These are phyloP conservation scores for Anthracocystis setariae DNA, from an alignment of 1,284 basidiomycete genomes.

Conservation along the genomic window DNA sequence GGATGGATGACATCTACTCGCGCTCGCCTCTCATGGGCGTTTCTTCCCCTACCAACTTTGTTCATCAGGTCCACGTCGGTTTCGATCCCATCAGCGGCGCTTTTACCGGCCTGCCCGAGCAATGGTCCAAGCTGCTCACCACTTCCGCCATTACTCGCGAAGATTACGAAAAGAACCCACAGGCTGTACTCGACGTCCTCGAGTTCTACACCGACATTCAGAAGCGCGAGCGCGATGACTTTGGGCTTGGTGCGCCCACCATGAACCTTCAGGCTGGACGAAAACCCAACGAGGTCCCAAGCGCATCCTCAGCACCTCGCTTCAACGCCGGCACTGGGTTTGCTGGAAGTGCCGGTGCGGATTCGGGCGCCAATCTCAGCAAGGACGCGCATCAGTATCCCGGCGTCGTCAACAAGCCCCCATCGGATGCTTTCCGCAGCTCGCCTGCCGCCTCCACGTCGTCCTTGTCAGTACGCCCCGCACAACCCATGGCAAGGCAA, in stretches of 20 bases:
- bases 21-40: slow-evolving; percentile 92
- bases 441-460: slow-evolving; percentile 16
- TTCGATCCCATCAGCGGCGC: slow-evolving; percentile 93
- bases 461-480: slow-evolving; percentile 21
- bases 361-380: slow-evolving; percentile 26
- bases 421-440: slow-evolving; percentile 43
- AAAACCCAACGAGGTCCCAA: slow-evolving; percentile 38
- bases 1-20: slow-evolving; percentile 95
- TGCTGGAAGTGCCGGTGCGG: slow-evolving; percentile 44
- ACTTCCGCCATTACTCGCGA: slow-evolving; percentile 97
- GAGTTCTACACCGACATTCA: slow-evolving; percentile 99
- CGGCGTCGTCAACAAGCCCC: slow-evolving; percentile 33
- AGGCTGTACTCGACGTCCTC: slow-evolving; percentile 94
- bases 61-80: slow-evolving; percentile 97
- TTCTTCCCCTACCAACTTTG: slow-evolving; percentile 93
- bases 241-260: slow-evolving; percentile 65
- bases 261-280: slow-evolving; percentile 65
- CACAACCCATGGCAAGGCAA: slow-evolving; percentile 23
- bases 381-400: slow-evolving; percentile 38
- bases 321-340: slow-evolving; percentile 55
- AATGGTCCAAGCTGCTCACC: slow-evolving; percentile 94
- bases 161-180: slow-evolving; percentile 95
- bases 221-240: slow-evolving; percentile 84
- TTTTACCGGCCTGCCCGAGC: slow-evolving; percentile 94
- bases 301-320: slow-evolving; percentile 39